Evolutionary conservation across 495 filamentous ascomycete species (phyloP).

Genomic region (Lichenothelia convexa): DNA sequence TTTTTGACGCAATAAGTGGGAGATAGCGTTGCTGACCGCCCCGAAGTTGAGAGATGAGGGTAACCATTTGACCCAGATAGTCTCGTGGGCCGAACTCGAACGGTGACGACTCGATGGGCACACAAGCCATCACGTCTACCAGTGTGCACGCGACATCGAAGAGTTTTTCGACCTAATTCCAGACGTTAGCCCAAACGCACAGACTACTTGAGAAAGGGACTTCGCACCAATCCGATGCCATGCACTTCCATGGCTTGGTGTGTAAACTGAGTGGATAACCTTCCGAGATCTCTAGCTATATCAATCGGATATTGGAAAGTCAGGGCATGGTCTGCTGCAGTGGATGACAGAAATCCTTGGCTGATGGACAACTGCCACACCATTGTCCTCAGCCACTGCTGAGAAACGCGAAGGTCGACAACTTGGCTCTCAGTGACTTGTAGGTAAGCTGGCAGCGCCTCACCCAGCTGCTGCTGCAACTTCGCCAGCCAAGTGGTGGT

Average conservation of each 20-base stretch:
- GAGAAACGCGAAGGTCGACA: conserved; percentile 49
- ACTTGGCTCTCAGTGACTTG: conserved; percentile 48
- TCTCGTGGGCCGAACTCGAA: conserved; percentile 52
- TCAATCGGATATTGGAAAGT: conserved; percentile 54
- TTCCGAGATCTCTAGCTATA: conserved; percentile 46
- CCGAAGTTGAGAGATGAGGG: conserved; percentile 47
- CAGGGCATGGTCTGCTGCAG: conserved; percentile 35
- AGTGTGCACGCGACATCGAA: conserved; percentile 58
- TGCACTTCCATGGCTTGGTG: conserved; percentile 52
- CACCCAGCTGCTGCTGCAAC: conserved; percentile 47
- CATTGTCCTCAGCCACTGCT: conserved; percentile 71
- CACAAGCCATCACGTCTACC: conserved; percentile 51
- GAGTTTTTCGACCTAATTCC: conserved; percentile 47
- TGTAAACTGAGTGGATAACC: conserved; percentile 45
- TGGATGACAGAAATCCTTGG: conserved; percentile 34
- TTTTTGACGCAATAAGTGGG: conserved; percentile 49
- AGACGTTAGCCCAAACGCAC: background rate
- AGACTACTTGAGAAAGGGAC: background rate
- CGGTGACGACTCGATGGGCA: conserved; percentile 33
- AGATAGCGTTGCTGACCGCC: conserved; percentile 52
- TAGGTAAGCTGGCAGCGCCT: conserved; percentile 42
- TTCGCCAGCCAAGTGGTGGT: conserved; percentile 37
- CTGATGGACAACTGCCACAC: conserved; percentile 50
- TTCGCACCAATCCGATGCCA: conserved; percentile 49
- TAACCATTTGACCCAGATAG: conserved; percentile 50